Base-by-base conservation (phyloP, 2,329 filamentous ascomycete species). In the Nemania sp. region DNA sequence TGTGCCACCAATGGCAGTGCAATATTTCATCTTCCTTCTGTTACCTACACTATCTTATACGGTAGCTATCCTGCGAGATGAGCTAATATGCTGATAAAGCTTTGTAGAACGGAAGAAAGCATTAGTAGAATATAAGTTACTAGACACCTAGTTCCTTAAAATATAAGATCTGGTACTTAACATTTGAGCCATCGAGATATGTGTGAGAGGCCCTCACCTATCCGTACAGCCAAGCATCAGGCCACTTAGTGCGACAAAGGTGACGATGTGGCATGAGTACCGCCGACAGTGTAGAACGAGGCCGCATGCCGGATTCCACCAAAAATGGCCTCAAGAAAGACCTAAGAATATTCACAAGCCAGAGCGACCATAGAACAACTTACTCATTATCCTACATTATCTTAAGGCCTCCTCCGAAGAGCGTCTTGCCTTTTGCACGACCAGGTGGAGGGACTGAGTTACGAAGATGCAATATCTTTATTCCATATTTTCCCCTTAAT, bases 321-420 rank as follows among this genome's bases (percentile, higher is more conserved):
- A 11, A 53, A 54, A 24, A 59, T 47, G 47, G 29, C 8, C n/a
- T 20, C 27, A 1, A 47, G 41, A 10, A 11, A 6, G 4, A 11
- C 18, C 5, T 43, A 4, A 22, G 20, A 11, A 32, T 29, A 54
- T 45, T 45, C 35, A 38, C 18, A 54, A 54, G 20, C 10, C 10
- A 18, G 52, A 55, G 8, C 8, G 8, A 53, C 32, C 29, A 51
- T 62, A 41, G 15, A 55, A 56, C 38, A 22, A 58, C 15, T 22
- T 13, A 5, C 22, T 45, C 11, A 22, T 41, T 11, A 7, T 62
- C 5, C 20, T 32, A 29, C 27, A 51, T n/a, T 41, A 20, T 20
- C 20, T 43, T 45, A 35, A 11, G 11, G 11, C 32, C 6, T 52
- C 20, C n/a, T 4, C 13, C 15, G 1, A 27, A 22, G 7, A 22